Evolutionary conservation across 495 filamentous ascomycete species (phyloP).

Genomic region (Podospora tetraspora): DNA sequence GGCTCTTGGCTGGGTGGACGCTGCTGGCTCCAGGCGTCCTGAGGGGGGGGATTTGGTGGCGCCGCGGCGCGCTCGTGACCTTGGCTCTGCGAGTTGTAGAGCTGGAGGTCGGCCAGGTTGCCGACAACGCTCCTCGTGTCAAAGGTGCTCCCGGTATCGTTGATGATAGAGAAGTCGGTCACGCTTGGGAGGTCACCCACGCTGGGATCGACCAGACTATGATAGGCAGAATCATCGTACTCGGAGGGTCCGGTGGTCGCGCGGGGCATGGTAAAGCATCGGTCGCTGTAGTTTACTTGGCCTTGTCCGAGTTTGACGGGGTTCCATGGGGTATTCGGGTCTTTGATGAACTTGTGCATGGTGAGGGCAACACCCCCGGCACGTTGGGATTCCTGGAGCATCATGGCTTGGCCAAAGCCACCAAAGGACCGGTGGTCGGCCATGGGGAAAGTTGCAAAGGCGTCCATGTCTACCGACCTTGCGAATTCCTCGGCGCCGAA

Average conservation of each 20-base stretch:
- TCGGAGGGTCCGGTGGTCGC: constrained; percentile 45
- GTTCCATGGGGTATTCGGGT: background rate
- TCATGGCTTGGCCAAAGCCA: background rate
- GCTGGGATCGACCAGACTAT: constrained; percentile 32
- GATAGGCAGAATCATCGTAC: constrained; percentile 62
- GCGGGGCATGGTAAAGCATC: constrained; percentile 15
- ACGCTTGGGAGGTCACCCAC: constrained; percentile 27
- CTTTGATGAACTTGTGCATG: background rate
- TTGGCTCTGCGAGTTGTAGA: constrained; percentile 12
- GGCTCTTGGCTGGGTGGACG: constrained; percentile 12
- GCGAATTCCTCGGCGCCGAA: constrained; percentile 4
- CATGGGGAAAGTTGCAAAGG: constrained; percentile 4
- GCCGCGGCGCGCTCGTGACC: constrained; percentile 9
- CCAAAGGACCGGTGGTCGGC: background rate
- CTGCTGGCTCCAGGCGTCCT: constrained; percentile 10
- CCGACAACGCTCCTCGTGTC: constrained; percentile 38
- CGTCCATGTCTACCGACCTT: background rate
- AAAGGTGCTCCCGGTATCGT: constrained; percentile 31
- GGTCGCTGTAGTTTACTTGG: background rate
- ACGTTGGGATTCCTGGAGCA: background rate
- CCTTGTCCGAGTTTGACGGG: background rate
- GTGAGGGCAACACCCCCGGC: background rate
- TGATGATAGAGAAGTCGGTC: constrained; percentile 46
- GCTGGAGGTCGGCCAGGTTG: constrained; percentile 24
- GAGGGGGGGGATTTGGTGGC: constrained; percentile 1